Evolutionary conservation across 2,329 filamentous ascomycete genomes (phyloP).

Genomic region (Aspergillus terreus): DNA sequence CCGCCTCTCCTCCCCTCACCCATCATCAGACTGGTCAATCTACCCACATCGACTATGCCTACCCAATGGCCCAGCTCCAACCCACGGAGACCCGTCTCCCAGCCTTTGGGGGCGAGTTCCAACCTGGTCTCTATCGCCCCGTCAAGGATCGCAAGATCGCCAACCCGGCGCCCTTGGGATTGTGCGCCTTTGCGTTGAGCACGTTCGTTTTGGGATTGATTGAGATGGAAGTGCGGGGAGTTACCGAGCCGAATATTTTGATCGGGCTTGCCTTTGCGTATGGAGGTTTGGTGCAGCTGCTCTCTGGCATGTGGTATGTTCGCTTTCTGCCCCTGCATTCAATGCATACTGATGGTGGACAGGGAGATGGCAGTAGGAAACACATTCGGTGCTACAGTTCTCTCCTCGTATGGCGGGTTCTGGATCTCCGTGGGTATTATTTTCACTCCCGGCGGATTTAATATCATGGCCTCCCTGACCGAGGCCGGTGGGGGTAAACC

Average conservation of each 20-base stretch:
- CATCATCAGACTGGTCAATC: slow-evolving; percentile 34
- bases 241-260: slow-evolving; percentile 62
- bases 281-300: slow-evolving; percentile 72
- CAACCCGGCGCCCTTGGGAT: slow-evolving; percentile 74
- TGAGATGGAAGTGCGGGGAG: slow-evolving; percentile 63
- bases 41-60: slow-evolving; percentile 44
- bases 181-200: slow-evolving; percentile 75
- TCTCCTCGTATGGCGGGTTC: slow-evolving; percentile 80
- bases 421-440: slow-evolving; percentile 75
- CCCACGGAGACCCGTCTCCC: slow-evolving; percentile 46
- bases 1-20: slow-evolving; percentile 10
- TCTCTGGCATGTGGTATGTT: slow-evolving; percentile 89
- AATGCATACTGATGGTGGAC: neutral
- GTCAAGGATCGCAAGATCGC: slow-evolving; percentile 66
- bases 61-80: slow-evolving; percentile 47
- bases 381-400: slow-evolving; percentile 77
- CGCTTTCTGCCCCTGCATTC: too few relatives aligned
- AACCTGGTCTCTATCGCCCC: slow-evolving; percentile 65
- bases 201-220: slow-evolving; percentile 74
- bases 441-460: slow-evolving; percentile 64
- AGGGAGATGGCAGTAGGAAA: slow-evolving; percentile 88
- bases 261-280: slow-evolving; percentile 71
- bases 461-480: slow-evolving; percentile 48
- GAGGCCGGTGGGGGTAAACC: slow-evolving; percentile 21
- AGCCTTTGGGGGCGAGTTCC: slow-evolving; percentile 69